These are phyloP conservation scores for Citrus trifoliata DNA, from an alignment of 345 rosid species.

Conservation along the genomic window DNA sequence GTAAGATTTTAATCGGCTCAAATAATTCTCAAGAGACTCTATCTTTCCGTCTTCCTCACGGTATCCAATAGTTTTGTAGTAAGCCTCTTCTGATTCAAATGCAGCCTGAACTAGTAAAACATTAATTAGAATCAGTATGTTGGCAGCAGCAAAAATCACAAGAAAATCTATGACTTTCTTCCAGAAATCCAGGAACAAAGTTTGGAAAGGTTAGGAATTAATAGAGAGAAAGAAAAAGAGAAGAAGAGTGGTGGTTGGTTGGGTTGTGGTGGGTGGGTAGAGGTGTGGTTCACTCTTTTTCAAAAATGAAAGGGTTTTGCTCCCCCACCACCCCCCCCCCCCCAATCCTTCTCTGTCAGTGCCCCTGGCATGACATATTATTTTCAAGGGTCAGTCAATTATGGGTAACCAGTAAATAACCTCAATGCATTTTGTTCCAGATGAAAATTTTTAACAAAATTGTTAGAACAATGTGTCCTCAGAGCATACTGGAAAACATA, in stretches of 20 bases:
- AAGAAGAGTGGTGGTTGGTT: too few relatives aligned
- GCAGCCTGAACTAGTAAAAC: conserved; percentile 43
- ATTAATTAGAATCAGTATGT: conserved; percentile 5
- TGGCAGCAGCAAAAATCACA: not conserved
- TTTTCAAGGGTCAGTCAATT: not conserved
- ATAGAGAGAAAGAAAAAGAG: not conserved
- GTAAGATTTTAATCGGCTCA: conserved; percentile 59
- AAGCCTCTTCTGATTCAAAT: conserved; percentile 63
- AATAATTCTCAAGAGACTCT: conserved; percentile 39
- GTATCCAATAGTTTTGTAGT: conserved; percentile 49
- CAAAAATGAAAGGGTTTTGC: not conserved
- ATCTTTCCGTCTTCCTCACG: conserved; percentile 47
- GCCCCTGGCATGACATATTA: not conserved
- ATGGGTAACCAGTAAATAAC: not conserved
- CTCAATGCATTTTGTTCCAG: not conserved
- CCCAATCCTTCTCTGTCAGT: not conserved
- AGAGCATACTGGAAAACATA: not conserved
- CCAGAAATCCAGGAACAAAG: not conserved
- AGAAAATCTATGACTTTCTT: not conserved
- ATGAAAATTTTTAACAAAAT: not conserved
- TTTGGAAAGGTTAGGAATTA: not conserved
- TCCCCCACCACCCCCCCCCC: too few relatives aligned
- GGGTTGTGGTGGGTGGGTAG: too few relatives aligned
- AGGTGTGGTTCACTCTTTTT: too few relatives aligned
- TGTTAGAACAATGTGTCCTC: not conserved